Percentiles rank a stretch among this genome's conserved stretches.
These are phyloP conservation scores for Batkoa obscura DNA, from an alignment of 371 early-diverging fungal genomes.

Conservation along the genomic window DNA sequence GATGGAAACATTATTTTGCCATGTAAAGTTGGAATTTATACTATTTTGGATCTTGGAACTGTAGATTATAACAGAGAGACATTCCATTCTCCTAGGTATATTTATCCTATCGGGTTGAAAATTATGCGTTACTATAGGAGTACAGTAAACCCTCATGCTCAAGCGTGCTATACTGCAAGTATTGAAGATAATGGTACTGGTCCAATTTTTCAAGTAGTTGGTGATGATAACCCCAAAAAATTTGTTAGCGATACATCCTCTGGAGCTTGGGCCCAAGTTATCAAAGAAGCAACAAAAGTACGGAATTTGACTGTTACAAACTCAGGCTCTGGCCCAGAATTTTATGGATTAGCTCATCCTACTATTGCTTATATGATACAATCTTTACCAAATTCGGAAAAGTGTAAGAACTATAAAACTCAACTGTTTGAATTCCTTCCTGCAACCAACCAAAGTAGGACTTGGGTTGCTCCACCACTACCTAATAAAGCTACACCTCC, in stretches of 20 bases:
- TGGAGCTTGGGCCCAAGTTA: constrained; percentile 75
- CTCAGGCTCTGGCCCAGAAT: constrained; percentile 77
- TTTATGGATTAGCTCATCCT: constrained; percentile 73
- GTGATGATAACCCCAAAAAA: neutral
- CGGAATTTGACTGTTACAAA: constrained; percentile 55
- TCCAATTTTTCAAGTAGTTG: neutral
- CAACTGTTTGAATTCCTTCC: constrained; percentile 33
- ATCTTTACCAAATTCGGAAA: constrained; percentile 50
- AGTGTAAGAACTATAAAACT: constrained; percentile 46
- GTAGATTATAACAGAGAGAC: constrained; percentile 59
- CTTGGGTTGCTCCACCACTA: neutral
- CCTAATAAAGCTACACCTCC: too few species aligned
- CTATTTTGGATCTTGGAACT: constrained; percentile 47
- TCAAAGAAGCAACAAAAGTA: constrained; percentile 53
- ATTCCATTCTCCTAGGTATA: constrained; percentile 80
- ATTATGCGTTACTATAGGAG: constrained; percentile 24
- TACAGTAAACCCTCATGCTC: neutral
- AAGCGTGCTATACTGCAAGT: neutral
- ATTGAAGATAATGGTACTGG: neutral
- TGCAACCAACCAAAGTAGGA: neutral
- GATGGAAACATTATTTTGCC: constrained; percentile 58
- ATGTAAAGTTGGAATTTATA: constrained; percentile 60
- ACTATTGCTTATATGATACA: constrained; percentile 76
- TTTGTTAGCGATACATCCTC: constrained; percentile 48
- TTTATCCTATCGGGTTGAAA: constrained; percentile 78